Evolutionary conservation across 2,329 filamentous ascomycete species (phyloP), one percentile per base, ranked within the genome.

Genomic region (Pestalotiopsis sp.): DNA sequence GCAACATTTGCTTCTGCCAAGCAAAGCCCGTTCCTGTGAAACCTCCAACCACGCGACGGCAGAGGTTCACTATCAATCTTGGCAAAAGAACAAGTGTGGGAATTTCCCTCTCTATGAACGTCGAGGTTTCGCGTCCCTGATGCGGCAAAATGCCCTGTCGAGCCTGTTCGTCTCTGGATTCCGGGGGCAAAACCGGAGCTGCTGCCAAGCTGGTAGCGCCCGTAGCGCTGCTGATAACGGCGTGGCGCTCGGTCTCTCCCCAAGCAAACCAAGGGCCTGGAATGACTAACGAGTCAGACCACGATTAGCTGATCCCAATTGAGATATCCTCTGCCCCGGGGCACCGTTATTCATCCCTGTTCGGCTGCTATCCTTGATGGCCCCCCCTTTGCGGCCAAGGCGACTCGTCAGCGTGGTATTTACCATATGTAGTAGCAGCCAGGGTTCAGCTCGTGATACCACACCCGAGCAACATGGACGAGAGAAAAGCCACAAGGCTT

Each of bases 281-380:
- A 64, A 41, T 64, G 61, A 52, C 39, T 64, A 64, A 64, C 61
- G 61, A 64, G 61, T 64, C 61, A 64, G 61, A 23, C 39, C 41
- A 45, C 23, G 13, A 64, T 45, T 64, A 64, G 41, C 61, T 64
- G 61, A 64, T 64, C 27, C 45, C 45, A 62, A 62, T 62, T 62
- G 59, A 62, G 59, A 36, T 36, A 20, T 36, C 59, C 59, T 31
- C 20, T 6, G 1, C n/a, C 23, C 23, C 23, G 12, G 23, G 7
- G 31, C 31, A 36, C 31, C 31, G 31, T 36, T 36, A 36, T 36
- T 36, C 31, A 36, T 36, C 31, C 31, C 6, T 36, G 31, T 36
- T 2, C 31, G 31, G 57, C 57, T 14, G 20, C 20, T 27, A 59
- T 27, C 27, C 57, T 25, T 59, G 20, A 52, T 52, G 17, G 17